phyloP scores from a whole-genome alignment of 2,329 filamentous ascomycete genomes.

The Escovopsis sp. region DNA sequence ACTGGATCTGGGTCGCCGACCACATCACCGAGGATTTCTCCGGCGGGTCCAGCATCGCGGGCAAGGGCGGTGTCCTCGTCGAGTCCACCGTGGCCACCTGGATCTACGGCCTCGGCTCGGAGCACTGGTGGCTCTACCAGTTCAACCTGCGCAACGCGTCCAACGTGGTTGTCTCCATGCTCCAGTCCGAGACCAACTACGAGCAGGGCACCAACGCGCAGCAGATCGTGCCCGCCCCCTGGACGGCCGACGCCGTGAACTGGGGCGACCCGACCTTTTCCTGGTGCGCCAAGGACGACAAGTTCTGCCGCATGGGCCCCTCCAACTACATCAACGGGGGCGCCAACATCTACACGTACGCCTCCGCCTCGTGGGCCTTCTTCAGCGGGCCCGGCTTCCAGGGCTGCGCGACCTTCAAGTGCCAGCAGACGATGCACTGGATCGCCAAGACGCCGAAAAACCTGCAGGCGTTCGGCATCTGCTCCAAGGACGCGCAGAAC shows the following conservation, averaged over 20 bases:
- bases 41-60: slow-evolving; percentile 30
- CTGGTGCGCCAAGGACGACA: slow-evolving; percentile 22
- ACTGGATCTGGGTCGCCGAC: slow-evolving; percentile 30
- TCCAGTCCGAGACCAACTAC: slow-evolving; percentile 39
- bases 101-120: slow-evolving; percentile 31
- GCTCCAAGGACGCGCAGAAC: slow-evolving; percentile 23
- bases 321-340: slow-evolving; percentile 29
- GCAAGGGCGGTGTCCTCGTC: slow-evolving; percentile 32
- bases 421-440: slow-evolving; percentile 25
- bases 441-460: slow-evolving; percentile 23
- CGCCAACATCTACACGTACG: slow-evolving; percentile 25
- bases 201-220: slow-evolving; percentile 19
- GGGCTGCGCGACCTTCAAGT: slow-evolving; percentile 17
- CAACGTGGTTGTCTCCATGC: slow-evolving; percentile 34
- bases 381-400: slow-evolving; percentile 26
- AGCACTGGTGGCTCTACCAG: slow-evolving; percentile 46
- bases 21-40: slow-evolving; percentile 34
- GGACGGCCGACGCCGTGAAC: slow-evolving; percentile 19
- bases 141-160: slow-evolving; percentile 35
- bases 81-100: slow-evolving; percentile 35
- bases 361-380: slow-evolving; percentile 29
- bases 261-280: slow-evolving; percentile 30
- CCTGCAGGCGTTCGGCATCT: slow-evolving; percentile 26
- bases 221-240: slow-evolving; percentile 23
- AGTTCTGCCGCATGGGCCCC: slow-evolving; percentile 27